Evolutionary conservation across 805 yeast species (phyloP).

Genomic region (Kodamaea kaohsiungensis): DNA sequence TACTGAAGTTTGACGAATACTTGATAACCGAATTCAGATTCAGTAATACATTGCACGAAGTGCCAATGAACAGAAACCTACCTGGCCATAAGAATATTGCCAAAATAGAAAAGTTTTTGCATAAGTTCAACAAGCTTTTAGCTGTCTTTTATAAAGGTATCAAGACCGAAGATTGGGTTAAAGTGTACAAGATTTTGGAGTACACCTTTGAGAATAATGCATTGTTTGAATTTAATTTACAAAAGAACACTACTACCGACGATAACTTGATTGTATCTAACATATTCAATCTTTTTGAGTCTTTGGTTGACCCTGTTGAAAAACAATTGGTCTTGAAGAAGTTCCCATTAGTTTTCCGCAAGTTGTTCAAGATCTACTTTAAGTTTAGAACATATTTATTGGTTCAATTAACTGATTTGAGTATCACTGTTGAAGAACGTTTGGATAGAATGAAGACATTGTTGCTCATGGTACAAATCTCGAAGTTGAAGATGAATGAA

Average conservation of each 20-base stretch:
- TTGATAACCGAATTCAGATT: conserved; percentile 43
- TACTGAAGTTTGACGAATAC: conserved; percentile 39
- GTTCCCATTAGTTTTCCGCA: conserved; percentile 70
- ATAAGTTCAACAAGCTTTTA: conserved; percentile 62
- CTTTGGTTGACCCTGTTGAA: conserved; percentile 51
- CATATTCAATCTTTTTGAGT: conserved; percentile 67
- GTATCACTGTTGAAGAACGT: conserved; percentile 60
- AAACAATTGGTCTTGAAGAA: conserved; percentile 36
- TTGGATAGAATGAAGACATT: conserved; percentile 68
- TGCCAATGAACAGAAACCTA: conserved; percentile 47
- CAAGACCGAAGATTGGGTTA: conserved; percentile 75
- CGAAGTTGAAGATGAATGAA: conserved; percentile 66
- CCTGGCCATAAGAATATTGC: conserved; percentile 47
- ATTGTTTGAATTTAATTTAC: conserved; percentile 56
- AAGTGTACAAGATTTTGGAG: conserved; percentile 72
- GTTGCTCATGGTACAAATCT: conserved; percentile 62
- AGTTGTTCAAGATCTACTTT: conserved; percentile 64
- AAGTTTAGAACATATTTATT: conserved; percentile 66
- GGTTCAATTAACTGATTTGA: conserved; percentile 62
- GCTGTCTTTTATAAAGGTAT: conserved; percentile 57
- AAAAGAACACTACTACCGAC: conserved; percentile 41
- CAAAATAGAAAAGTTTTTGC: conserved; percentile 61
- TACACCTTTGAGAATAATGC: conserved; percentile 60
- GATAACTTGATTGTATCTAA: conserved; percentile 64
- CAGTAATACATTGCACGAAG: conserved; percentile 42